phyloP scores from a whole-genome alignment of 805 yeast genomes.

The Kodamaea restingae region DNA sequence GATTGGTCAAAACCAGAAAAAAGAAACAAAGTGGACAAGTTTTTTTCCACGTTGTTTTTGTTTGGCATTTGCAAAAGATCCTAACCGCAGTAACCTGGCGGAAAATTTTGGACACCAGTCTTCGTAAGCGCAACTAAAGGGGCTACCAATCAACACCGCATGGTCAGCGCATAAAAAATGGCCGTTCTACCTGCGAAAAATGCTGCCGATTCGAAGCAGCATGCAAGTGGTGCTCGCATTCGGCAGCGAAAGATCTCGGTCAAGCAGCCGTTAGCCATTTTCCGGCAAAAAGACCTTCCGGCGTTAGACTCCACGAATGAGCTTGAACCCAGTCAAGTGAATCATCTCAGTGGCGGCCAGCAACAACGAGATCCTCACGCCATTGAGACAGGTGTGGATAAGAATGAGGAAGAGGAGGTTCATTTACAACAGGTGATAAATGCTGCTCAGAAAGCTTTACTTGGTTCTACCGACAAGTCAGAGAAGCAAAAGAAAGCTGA shows the following conservation, averaged over 20 bases:
- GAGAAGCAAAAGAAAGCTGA: constrained; percentile 8
- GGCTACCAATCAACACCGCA: background rate
- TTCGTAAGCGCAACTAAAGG: constrained; percentile 1
- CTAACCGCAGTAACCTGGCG: constrained; percentile 1
- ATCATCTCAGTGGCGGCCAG: constrained; percentile 40
- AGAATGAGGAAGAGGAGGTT: constrained; percentile 94
- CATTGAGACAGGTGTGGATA: constrained; percentile 96
- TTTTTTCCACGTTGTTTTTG: constrained; percentile 1
- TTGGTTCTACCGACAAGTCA: constrained; percentile 35
- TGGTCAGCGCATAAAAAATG: constrained; percentile 18
- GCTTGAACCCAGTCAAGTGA: constrained; percentile 40
- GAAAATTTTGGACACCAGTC: constrained; percentile 2
- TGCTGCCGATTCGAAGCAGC: constrained; percentile 27
- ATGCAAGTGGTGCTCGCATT: constrained; percentile 59
- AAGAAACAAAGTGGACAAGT: background rate
- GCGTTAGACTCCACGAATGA: constrained; percentile 53
- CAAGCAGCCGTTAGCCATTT: constrained; percentile 77
- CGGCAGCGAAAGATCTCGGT: constrained; percentile 94
- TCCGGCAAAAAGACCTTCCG: constrained; percentile 75
- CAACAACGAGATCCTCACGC: constrained; percentile 85
- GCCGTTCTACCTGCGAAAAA: constrained; percentile 40
- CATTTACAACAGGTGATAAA: constrained; percentile 89
- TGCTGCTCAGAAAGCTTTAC: constrained; percentile 65
- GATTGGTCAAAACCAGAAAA: background rate
- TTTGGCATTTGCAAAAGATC: constrained; percentile 1